These are phyloP conservation scores for Lichtheimia ramosa DNA, from an alignment of 371 early-diverging fungal species.

Conservation along the genomic window DNA sequence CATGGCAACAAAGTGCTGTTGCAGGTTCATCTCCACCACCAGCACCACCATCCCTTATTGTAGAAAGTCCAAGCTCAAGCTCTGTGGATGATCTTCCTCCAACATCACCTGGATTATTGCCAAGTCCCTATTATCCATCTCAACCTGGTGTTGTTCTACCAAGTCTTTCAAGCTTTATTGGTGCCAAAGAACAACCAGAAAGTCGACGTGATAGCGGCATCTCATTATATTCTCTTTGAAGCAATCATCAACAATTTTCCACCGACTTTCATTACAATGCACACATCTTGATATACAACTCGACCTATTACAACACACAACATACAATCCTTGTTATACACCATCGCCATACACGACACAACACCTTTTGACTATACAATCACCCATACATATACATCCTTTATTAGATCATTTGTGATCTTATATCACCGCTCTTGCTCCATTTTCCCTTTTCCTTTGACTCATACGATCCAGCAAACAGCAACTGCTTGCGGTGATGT, in stretches of 20 bases:
- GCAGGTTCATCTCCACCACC: slow-evolving; percentile 18
- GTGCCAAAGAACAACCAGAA: not conserved
- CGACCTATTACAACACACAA: too few relatives aligned
- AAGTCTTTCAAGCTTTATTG: slow-evolving; percentile 25
- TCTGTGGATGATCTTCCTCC: not conserved
- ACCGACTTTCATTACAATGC: too few relatives aligned
- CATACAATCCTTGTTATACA: too few relatives aligned
- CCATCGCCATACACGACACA: too few relatives aligned
- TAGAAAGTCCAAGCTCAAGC: not conserved
- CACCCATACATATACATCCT: too few relatives aligned
- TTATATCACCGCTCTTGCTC: too few relatives aligned
- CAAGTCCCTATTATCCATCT: not conserved
- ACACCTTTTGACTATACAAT: too few relatives aligned
- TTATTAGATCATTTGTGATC: too few relatives aligned
- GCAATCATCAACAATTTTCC: not conserved
- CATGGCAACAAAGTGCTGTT: not conserved
- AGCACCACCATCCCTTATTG: slow-evolving; percentile 17
- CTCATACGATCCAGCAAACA: too few relatives aligned
- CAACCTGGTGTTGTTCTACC: slow-evolving; percentile 20
- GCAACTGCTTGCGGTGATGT: too few relatives aligned
- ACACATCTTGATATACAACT: too few relatives aligned
- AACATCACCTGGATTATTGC: not conserved
- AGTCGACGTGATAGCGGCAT: slow-evolving; percentile 26
- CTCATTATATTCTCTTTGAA: slow-evolving; percentile 22
- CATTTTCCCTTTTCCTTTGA: too few relatives aligned